A percentile compares a stretch with the other conserved stretches of the same genome.
Evolutionary conservation across 192 early-diverging fungal species (phyloP).

Genomic region (Geranomyces michiganensis): DNA sequence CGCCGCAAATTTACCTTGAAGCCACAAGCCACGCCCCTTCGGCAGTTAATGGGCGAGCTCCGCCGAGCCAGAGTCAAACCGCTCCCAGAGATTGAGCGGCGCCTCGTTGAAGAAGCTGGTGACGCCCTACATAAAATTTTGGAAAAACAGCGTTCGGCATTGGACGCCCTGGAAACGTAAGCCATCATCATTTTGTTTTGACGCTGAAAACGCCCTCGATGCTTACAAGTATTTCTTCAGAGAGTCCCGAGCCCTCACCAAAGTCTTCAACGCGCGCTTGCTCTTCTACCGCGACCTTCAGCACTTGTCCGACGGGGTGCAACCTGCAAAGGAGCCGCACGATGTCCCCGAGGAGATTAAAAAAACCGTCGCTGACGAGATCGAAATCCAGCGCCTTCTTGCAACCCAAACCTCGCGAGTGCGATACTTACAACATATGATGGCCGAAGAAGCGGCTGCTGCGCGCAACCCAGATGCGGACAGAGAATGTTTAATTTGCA

Average conservation of each 20-base stretch:
- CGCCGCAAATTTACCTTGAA: slow-evolving; percentile 13
- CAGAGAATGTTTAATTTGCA: slow-evolving; percentile 38
- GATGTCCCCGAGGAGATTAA: slow-evolving; percentile 23
- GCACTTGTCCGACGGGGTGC: slow-evolving; percentile 44
- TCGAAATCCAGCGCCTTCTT: slow-evolving; percentile 14
- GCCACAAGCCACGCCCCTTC: neutral
- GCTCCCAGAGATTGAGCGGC: slow-evolving; percentile 22
- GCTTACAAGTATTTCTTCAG: slow-evolving; percentile 22
- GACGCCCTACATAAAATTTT: slow-evolving; percentile 11
- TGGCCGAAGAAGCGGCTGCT: neutral
- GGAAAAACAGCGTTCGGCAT: slow-evolving; percentile 13
- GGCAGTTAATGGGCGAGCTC: slow-evolving; percentile 26
- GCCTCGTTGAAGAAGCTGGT: slow-evolving; percentile 9
- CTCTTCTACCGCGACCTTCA: slow-evolving; percentile 47
- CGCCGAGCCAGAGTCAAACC: slow-evolving; percentile 19
- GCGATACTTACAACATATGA: slow-evolving; percentile 27
- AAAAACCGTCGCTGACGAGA: neutral
- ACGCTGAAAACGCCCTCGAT: too few relatives aligned
- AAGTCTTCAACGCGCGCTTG: slow-evolving; percentile 48
- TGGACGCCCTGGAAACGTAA: slow-evolving; percentile 35
- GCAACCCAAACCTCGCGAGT: neutral
- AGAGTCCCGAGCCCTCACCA: slow-evolving; percentile 32
- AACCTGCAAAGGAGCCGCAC: slow-evolving; percentile 25
- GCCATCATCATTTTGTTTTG: too few relatives aligned
- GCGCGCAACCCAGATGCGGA: neutral